Evolutionary conservation across 192 early-diverging fungal species (phyloP).

Genomic region (Coemansia sp.): DNA sequence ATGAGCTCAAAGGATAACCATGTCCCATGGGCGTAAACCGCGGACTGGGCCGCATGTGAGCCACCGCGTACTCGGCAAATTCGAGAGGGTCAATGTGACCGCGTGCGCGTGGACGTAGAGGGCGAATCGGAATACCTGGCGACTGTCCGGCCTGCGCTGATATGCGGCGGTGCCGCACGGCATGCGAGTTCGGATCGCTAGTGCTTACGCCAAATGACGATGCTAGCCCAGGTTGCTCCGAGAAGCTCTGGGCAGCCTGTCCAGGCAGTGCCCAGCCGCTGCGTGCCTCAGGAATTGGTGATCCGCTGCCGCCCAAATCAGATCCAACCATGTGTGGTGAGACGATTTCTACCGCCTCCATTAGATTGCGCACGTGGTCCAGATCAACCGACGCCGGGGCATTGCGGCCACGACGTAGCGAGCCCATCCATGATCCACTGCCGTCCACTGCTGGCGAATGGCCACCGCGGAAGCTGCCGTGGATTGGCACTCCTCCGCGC

Average conservation of each 20-base stretch:
- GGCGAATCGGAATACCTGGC: background rate
- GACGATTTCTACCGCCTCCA: slow-evolving; percentile 41
- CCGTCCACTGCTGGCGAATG: slow-evolving; percentile 30
- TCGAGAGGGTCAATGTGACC: slow-evolving; percentile 27
- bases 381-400: slow-evolving; percentile 14
- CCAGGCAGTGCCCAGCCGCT: slow-evolving; percentile 39
- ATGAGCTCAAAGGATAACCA: slow-evolving; percentile 20
- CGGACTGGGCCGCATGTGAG: slow-evolving; percentile 4
- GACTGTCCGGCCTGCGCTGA: background rate
- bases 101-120: background rate
- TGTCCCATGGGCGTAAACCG: slow-evolving; percentile 44
- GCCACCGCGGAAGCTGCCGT: slow-evolving; percentile 25
- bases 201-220: slow-evolving; percentile 9
- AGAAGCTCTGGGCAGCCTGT: slow-evolving; percentile 19
- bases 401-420: background rate
- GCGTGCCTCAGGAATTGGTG: slow-evolving; percentile 35
- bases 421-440: slow-evolving; percentile 5
- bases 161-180: slow-evolving; percentile 30
- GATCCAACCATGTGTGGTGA: slow-evolving; percentile 38
- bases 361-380: slow-evolving; percentile 40
- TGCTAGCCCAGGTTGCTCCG: slow-evolving; percentile 18
- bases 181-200: slow-evolving; percentile 22
- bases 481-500: slow-evolving; percentile 20
- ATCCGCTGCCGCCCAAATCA: slow-evolving; percentile 23
- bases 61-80: background rate